Conservation (phyloP, 257 asterid species). For the Nicotiana knightiana region DNA sequence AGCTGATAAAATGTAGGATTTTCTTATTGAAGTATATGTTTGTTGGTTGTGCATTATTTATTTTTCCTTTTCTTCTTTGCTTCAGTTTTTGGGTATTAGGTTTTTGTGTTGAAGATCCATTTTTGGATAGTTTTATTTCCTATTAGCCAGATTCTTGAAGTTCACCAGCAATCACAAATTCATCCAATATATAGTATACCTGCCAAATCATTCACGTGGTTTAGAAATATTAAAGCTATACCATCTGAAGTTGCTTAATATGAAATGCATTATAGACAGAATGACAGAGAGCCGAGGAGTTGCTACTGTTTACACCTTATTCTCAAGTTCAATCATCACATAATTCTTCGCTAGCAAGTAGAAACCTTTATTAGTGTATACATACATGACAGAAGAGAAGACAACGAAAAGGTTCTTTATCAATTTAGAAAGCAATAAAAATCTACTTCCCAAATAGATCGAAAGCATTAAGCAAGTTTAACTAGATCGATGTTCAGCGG, state of each 20-base stretch:
- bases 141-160: no score
- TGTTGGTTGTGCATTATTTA: no score
- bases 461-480: not conserved
- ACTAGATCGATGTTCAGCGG: not conserved
- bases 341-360: not conserved
- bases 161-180: no score
- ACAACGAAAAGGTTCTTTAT: not conserved
- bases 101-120: no score
- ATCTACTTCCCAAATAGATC: not conserved
- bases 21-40: no score
- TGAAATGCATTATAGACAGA: not conserved
- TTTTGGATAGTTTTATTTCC: no score
- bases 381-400: not conserved
- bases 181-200: no score
- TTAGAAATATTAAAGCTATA: not conserved
- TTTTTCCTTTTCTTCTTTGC: no score
- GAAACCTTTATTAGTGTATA: not conserved
- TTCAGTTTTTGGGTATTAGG: no score
- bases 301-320: not conserved
- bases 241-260: not conserved
- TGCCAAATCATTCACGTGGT: not conserved
- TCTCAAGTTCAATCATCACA: not conserved
- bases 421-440: not conserved
- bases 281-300: not conserved
- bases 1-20: no score